Base-by-base conservation (phyloP, 495 filamentous ascomycete species). In the Tetracladium setigerum region DNA sequence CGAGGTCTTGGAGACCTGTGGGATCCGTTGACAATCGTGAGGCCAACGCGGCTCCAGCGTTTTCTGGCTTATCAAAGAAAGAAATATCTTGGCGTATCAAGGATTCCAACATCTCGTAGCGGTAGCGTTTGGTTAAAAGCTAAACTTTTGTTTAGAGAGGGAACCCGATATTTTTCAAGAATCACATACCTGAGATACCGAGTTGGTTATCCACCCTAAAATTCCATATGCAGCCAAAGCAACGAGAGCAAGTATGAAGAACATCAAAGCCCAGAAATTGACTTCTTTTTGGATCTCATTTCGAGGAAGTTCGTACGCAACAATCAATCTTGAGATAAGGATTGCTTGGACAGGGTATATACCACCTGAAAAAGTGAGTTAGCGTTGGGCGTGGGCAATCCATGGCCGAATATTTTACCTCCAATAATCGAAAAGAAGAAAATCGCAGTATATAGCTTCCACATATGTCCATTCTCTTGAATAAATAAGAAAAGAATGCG, bases 21-120 rank as follows among this genome's bases (percentile, higher is more conserved):
- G 82, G 79, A 39, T 81, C 71, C 30, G 66, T 65, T 6, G 73
- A 72, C 0, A 84, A 65, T 5, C 72, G 69, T 1, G 76, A 69
- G 5, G 74, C 74, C 22, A 88, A 65, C 15, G 83, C 68, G 3
- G 82, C 83, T 2, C 74, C 65, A 0, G 81, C 69, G 51, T 86
- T 82, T 44, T 77, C 71, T 31, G 70, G 62, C 3, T 62, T 59
- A 58, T 88, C 83, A 47, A 83, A 88, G 63, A 79, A 87, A 0
- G 70, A 59, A 16, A 77, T 74, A 43, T 79, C 76, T 51, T 81
- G 73, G 50, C 61, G 67, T 15, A 83, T 50, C 33, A 78, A 70
- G 35, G 63, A 65, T 32, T 77, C 64, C 41, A 84, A 72, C 45
- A 78, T 73, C 50, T 83, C 67, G 30, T 70, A 65, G 16, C 78